Base-by-base conservation (phyloP, 2,329 filamentous ascomycete species). In the Aspergillus caelatus region DNA sequence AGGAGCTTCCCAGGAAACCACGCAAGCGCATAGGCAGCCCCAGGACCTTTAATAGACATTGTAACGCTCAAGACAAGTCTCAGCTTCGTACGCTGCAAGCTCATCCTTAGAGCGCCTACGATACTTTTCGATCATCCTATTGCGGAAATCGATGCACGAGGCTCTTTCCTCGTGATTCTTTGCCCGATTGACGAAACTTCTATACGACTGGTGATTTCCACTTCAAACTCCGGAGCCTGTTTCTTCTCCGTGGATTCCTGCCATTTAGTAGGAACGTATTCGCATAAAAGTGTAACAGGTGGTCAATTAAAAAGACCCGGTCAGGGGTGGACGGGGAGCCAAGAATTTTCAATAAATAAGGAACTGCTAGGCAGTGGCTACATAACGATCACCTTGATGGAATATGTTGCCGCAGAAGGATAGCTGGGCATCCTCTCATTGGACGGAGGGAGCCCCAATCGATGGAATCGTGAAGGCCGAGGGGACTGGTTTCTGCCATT, bases 21-120 rank as follows among this genome's bases (percentile, higher is more conserved):
- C n/a, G 56, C 61, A n/a, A 62, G 39, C 45, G 61, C 61, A 46
- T 34, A 62, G 43, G 61, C 56, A 39, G 61, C 61, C 61, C 30
- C 21, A 62, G 1, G 57, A n/a, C 36, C 61, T 53, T 16, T 59
- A 46, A 19, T 53, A 21, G 30, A 12, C 43, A 53, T 39, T 32
- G 23, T 55, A 4, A 14, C 58, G 45, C 39, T 54, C 34, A 11
- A 62, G 34, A 39, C 30, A 46, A 12, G 16, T 45, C 45, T 45
- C 56, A 32, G 55, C 61, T 23, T 59, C n/a, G 41, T 62, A 62
- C 26, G 56, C 36, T 19, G 39, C 55, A 23, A 59, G 43, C 36
- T 53, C 61, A 26, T 55, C 30, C 28, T 54, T 53, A n/a, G 57
- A 14, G 8, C 46, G 43, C 32, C 41, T 43, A 11, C 34, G 26